Conservation (phyloP, 257 asterid species). For the Solanum peruvianum region DNA sequence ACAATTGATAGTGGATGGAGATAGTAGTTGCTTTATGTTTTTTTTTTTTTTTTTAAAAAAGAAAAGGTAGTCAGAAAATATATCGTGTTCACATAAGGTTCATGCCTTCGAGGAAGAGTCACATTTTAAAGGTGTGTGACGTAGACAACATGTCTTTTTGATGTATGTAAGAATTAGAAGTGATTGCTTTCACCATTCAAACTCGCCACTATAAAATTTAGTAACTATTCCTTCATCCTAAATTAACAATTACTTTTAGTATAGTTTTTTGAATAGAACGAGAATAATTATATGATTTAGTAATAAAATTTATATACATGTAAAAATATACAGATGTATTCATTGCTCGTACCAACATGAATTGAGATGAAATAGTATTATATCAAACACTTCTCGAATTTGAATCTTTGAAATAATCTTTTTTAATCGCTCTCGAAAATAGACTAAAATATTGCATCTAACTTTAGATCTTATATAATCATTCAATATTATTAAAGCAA, state of each 20-base stretch:
- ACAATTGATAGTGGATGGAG: too few relatives aligned
- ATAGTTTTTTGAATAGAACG: too few relatives aligned
- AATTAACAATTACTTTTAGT: background rate
- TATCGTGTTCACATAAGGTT: background rate
- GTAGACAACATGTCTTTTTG: background rate
- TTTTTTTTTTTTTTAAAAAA: too few relatives aligned
- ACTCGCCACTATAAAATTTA: background rate
- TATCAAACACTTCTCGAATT: background rate
- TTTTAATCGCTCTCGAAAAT: background rate
- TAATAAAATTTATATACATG: background rate
- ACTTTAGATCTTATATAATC: background rate
- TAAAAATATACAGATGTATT: background rate
- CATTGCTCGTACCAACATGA: background rate
- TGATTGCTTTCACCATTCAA: background rate
- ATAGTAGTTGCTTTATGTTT: background rate
- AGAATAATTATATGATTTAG: background rate
- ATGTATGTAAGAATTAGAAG: too few relatives aligned
- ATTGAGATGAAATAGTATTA: background rate
- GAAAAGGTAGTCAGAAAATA: background rate
- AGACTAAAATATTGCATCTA: background rate
- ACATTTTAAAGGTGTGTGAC: background rate
- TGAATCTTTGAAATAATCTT: background rate
- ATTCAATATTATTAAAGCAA: background rate
- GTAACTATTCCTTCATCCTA: background rate
- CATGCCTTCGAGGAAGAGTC: rapidly evolving